Base-by-base conservation (phyloP, 2,329 filamentous ascomycete genomes). In the Mollisiaceae sp. region DNA sequence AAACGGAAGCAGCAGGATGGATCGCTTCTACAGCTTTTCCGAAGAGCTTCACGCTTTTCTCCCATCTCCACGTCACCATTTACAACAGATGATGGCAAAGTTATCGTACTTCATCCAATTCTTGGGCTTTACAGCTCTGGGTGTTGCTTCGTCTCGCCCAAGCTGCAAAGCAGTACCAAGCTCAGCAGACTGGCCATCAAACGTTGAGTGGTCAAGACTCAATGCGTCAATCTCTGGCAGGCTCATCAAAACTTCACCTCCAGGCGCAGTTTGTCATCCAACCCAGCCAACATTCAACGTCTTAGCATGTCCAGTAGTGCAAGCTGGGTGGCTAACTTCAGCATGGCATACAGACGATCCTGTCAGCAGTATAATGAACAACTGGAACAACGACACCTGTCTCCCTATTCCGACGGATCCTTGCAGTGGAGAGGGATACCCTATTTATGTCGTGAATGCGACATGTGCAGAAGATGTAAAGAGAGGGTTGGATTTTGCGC, bases 371-470 rank as follows among this genome's bases (percentile, higher is more conserved):
- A 71, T 77, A 66, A 75, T 72, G 72, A 74, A 83, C 62, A 80
- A 82, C 59, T 84, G 77, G 72, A 78, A 79, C 65, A 83, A 86
- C 70, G 82, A 82, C 73, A 80, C 82, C 14, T 86, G 83, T 72
- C 76, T 85, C 47, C 83, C 83, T 1, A 69, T 79, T 62, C 67
- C 75, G 0, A 66, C 68, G 6, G 60, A 71, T 50, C 75, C 79
- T 0, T 85, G 80, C 64, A 79, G 73, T 64, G 62, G 73, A 59
- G 72, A 65, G n/a, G 78, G 78, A 63, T 78, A 81, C 72, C 78
- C 79, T 20, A 69, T 77, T n/a, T 80, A 78, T 67, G 78, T 80
- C 47, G 72, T 81, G 15, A 74, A 74, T 68, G 72, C 72, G 8
- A 72, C 67, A 20, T 63, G 32, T 63, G 62, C 62, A 1, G 55